Evolutionary conservation across 106 monocot genomes (phyloP).

Genomic region (Allium fistulosum): DNA sequence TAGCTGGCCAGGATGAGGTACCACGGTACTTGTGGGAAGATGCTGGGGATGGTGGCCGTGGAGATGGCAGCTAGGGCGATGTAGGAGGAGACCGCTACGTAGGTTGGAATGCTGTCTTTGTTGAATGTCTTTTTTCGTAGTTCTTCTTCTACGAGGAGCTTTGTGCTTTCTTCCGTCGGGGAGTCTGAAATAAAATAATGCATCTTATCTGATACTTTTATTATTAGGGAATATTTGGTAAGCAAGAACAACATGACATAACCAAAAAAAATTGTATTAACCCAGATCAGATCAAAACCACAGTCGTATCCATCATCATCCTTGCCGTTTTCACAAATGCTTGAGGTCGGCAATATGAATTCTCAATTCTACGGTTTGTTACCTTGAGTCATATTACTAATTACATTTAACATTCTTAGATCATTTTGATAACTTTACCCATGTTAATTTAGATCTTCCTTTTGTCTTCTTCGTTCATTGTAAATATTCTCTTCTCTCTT

Average conservation of each 20-base stretch:
- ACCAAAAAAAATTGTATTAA: too few relatives aligned
- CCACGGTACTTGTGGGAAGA: constrained; percentile 81
- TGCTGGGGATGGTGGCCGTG: constrained; percentile 52
- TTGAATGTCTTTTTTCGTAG: constrained; percentile 39
- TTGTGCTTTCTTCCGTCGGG: constrained; percentile 27
- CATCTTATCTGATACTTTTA: background rate
- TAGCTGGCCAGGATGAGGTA: constrained; percentile 60
- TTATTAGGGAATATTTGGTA: background rate
- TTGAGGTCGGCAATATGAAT: too few relatives aligned
- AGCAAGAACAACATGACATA: background rate
- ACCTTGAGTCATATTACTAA: too few relatives aligned
- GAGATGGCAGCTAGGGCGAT: constrained; percentile 64
- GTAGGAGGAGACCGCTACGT: constrained; percentile 69
- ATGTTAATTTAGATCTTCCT: too few relatives aligned
- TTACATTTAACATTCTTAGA: too few relatives aligned
- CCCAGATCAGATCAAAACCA: too few relatives aligned
- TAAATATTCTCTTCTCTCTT: too few relatives aligned
- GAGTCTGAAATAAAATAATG: background rate
- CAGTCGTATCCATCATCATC: too few relatives aligned
- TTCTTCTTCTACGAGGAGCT: constrained; percentile 34
- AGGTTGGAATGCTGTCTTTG: constrained; percentile 59
- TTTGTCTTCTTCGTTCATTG: too few relatives aligned
- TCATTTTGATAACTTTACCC: too few relatives aligned
- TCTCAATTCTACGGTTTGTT: too few relatives aligned
- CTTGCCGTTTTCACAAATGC: too few relatives aligned